Conservation (phyloP, 352 stramenopile genomes). For the Globisporangium yorkense region DNA sequence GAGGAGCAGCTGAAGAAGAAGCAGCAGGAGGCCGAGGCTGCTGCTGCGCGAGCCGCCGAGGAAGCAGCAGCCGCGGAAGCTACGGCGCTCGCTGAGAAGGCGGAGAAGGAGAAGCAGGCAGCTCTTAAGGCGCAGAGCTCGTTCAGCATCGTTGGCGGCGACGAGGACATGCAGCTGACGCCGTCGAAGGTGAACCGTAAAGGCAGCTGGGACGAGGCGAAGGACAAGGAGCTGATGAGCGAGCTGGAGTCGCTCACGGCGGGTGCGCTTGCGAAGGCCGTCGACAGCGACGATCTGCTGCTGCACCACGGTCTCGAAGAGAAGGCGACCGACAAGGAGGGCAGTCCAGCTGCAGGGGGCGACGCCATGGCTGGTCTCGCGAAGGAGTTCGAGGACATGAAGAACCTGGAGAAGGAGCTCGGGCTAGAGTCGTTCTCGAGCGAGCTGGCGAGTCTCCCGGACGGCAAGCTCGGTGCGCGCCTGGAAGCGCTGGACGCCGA, state of each 20-base stretch:
- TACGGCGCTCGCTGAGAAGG: conserved; percentile 26
- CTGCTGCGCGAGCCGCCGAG: conserved; percentile 28
- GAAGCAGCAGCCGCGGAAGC: conserved; percentile 31
- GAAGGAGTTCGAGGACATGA: conserved; percentile 79
- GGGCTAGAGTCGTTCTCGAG: conserved; percentile 54
- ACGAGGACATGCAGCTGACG: conserved; percentile 45
- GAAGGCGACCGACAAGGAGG: conserved; percentile 21
- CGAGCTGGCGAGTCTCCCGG: conserved; percentile 32
- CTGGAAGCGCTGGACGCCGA: conserved; percentile 71
- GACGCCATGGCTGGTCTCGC: conserved; percentile 42
- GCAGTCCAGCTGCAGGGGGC: conserved; percentile 10
- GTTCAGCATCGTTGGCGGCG: conserved; percentile 70
- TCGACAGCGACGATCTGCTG: conserved; percentile 18
- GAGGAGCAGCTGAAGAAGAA: conserved; percentile 71
- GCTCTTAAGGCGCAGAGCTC: conserved; percentile 33
- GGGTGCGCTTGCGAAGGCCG: conserved; percentile 43
- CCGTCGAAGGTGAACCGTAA: conserved; percentile 45
- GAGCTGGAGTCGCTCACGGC: conserved; percentile 78
- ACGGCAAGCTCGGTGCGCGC: conserved; percentile 53
- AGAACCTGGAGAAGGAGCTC: conserved; percentile 80
- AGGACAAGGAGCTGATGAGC: conserved; percentile 83
- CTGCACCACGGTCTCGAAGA: conserved; percentile 31
- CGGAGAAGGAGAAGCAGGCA: conserved; percentile 27
- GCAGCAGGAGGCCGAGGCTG: conserved; percentile 43
- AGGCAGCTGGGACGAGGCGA: conserved; percentile 79